These are phyloP conservation scores for Pichia californica DNA, from an alignment of 805 yeast species.

Conservation along the genomic window DNA sequence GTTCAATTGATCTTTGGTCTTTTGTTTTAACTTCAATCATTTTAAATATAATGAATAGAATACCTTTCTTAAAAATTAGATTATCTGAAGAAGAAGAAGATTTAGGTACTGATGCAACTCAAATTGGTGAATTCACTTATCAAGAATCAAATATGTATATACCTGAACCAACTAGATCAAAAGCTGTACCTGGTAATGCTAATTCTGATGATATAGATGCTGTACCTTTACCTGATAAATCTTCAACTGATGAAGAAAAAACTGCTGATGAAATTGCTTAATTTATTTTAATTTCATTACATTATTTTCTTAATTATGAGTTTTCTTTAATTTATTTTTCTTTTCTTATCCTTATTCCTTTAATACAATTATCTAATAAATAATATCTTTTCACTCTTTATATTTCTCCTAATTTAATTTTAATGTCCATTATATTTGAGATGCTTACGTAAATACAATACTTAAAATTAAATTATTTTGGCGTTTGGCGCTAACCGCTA, in stretches of 20 bases:
- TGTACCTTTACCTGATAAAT: conserved; percentile 22
- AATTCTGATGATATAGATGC: conserved; percentile 21
- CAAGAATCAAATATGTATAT: conserved; percentile 59
- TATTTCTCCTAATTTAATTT: too few species aligned
- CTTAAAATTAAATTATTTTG: too few species aligned
- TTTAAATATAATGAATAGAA: conserved; percentile 57
- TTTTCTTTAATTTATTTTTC: background rate
- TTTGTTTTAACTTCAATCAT: conserved; percentile 66
- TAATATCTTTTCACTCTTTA: too few species aligned
- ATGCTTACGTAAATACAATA: too few species aligned
- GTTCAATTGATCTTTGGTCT: conserved; percentile 69
- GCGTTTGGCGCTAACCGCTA: too few species aligned
- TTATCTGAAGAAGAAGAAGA: conserved; percentile 82
- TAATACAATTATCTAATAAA: too few species aligned
- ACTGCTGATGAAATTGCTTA: background rate
- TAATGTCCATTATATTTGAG: too few species aligned
- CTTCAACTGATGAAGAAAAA: conserved; percentile 21
- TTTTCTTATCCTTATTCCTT: background rate
- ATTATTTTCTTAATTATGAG: background rate
- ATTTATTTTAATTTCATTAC: background rate
- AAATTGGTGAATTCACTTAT: conserved; percentile 86
- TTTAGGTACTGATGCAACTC: conserved; percentile 80
- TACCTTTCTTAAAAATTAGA: conserved; percentile 79
- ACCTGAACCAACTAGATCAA: conserved; percentile 68
- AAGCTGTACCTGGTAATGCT: conserved; percentile 12